Conservation (phyloP, 495 filamentous ascomycete species). For the Lentithecium fluviatile region DNA sequence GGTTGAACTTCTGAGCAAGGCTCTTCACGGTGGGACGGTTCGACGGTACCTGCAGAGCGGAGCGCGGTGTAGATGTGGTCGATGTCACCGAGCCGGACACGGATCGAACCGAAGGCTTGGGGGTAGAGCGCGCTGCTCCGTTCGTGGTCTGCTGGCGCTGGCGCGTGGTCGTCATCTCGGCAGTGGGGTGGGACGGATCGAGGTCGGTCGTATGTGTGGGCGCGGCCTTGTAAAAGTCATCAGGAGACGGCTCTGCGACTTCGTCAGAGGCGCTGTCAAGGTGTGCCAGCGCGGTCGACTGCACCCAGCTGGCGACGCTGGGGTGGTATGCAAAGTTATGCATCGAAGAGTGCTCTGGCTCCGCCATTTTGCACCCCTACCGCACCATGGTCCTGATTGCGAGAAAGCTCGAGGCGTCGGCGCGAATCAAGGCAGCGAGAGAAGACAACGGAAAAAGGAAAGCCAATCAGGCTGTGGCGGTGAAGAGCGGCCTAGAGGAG, state of each 20-base stretch:
- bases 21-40: conserved; percentile 27
- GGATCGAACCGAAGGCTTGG: conserved; percentile 23
- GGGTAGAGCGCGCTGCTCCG: conserved; percentile 14
- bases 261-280: conserved; percentile 21
- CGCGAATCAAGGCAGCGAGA: conserved; percentile 26
- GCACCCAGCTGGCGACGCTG: conserved; percentile 31
- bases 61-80: conserved; percentile 4
- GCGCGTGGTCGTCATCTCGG: conserved; percentile 29
- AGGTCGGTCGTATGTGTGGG: conserved; percentile 7
- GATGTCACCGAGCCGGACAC: conserved; percentile 21
- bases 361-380: conserved; percentile 30
- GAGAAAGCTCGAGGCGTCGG: not conserved
- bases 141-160: conserved; percentile 27
- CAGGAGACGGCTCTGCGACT: conserved; percentile 10
- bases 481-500: conserved; percentile 11
- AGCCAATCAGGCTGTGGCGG: conserved; percentile 33
- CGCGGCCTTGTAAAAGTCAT: conserved; percentile 27
- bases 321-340: conserved; percentile 32
- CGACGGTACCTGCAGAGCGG: conserved; percentile 24
- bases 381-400: conserved; percentile 27
- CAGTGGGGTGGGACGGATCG: conserved; percentile 1
- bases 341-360: conserved; percentile 22
- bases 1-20: conserved; percentile 32
- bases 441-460: conserved; percentile 1
- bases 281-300: conserved; percentile 28